Base-by-base conservation (phyloP, 176 grass and related monocot species). In the Urochloa ruziziensis region DNA sequence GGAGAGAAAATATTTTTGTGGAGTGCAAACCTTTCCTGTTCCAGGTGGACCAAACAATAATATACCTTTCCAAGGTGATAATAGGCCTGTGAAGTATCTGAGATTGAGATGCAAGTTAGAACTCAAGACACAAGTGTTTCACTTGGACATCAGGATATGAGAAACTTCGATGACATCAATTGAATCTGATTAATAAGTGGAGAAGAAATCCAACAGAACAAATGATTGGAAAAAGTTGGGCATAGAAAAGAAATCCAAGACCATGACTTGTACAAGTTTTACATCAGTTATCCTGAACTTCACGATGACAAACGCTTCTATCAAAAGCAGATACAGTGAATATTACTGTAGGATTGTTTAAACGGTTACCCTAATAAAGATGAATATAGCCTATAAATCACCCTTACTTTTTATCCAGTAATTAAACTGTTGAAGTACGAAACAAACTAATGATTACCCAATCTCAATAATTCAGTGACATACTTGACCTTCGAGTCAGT, bases 11-110 rank as follows among this genome's bases (percentile, higher is more conserved):
- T 0, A 11, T 54, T 70, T 70, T 64, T 25, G 1, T 57, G 28
- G 61, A 63, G 67, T 83, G 34, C 89, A 81, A 74, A 92, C 90
- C 90, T 92, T 92, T 88, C 90, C 90, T 76, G 90, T 92, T 80
- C 90, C 90, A 8, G 90, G 90, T 64, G 90, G 90, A 75, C 90
- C 90, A 89, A 92, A 92, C 3, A 92, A 79, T 81, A 92, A 86
- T 60, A 92, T 92, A 58, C 90, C 90, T 89, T 92, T 92, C 90
- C 90, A 92, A 75, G 86, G 90, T 62, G 90, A 86, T 74, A 92
- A 78, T 43, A 92, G 79, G 82, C 90, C 90, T 9, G 74, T 92
- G 60, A 92, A 92, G 83, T 92, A 92, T 75, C 90, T 92, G 79
- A 34, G 24, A 53, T 63, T 61, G 19, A 19, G 48, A 48, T 10